Percentiles rank a stretch among this genome's conserved stretches.
Conservation (phyloP, 192 early-diverging fungal species). For the Rhizophagus prolifer region DNA sequence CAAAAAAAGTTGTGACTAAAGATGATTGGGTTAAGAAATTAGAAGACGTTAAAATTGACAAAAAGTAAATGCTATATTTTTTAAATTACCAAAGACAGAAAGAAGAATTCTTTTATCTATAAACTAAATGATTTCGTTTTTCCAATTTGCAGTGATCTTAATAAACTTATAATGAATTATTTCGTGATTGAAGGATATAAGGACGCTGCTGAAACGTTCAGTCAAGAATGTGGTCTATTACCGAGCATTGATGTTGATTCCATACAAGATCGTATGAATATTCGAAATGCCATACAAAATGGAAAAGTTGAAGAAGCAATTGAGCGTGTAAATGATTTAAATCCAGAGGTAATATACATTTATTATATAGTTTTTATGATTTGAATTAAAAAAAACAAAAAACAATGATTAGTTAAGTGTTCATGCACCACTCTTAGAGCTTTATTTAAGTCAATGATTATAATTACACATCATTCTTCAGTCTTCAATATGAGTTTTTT, state of each 20-base stretch:
- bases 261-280: conserved; percentile 94
- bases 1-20: conserved; percentile 26
- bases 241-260: conserved; percentile 81
- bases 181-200: conserved; percentile 98
- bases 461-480: conserved; percentile 26
- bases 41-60: conserved; percentile 27
- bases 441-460: conserved; percentile 17
- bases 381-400: not conserved
- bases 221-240: conserved; percentile 78
- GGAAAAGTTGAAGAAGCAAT: conserved; percentile 94
- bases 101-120: not conserved
- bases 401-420: conserved; percentile 26
- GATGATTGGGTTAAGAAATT: conserved; percentile 30
- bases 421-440: conserved; percentile 30
- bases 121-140: not conserved
- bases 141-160: conserved; percentile 70
- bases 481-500: conserved; percentile 32
- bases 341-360: conserved; percentile 80
- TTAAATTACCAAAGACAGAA: too few species aligned
- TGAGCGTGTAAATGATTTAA: conserved; percentile 95
- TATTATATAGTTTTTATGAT: not conserved
- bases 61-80: not conserved
- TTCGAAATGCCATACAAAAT: conserved; percentile 86
- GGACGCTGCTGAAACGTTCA: conserved; percentile 97
- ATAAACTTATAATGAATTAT: conserved; percentile 99